Conservation (phyloP, 495 filamentous ascomycete genomes). For the Neurospora discreta region DNA sequence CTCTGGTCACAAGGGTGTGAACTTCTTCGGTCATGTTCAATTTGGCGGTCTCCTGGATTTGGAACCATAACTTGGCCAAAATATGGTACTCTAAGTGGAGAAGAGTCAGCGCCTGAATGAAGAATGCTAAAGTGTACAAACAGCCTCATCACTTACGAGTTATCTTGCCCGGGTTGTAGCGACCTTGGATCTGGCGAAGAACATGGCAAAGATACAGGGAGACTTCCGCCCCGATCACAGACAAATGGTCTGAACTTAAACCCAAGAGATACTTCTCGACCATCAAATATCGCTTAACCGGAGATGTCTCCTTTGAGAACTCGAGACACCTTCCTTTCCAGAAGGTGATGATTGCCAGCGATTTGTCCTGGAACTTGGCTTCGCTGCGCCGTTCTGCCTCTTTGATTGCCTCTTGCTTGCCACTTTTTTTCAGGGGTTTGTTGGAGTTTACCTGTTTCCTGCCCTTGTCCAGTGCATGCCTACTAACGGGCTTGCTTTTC, state of each 20-base stretch:
- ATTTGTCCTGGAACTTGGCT: constrained; percentile 12
- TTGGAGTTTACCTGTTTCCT: constrained; percentile 16
- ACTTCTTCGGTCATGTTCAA: constrained; percentile 5
- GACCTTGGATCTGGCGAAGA: constrained; percentile 18
- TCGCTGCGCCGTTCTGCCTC: constrained; percentile 13
- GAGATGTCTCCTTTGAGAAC: constrained; percentile 22
- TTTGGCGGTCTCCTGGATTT: neutral
- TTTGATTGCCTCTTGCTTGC: constrained; percentile 16
- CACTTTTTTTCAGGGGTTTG: constrained; percentile 12
- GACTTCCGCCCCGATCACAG: constrained; percentile 30
- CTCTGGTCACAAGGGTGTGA: neutral
- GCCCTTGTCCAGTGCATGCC: constrained; percentile 11
- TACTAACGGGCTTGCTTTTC: constrained; percentile 10
- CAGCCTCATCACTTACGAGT: neutral
- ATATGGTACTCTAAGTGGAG: neutral
- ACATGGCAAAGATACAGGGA: constrained; percentile 35
- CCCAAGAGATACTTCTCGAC: constrained; percentile 31
- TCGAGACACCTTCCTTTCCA: constrained; percentile 14
- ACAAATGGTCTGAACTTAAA: constrained; percentile 18
- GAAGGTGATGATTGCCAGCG: constrained; percentile 3
- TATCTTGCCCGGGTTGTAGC: neutral
- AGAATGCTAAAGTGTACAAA: neutral
- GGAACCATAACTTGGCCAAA: constrained; percentile 9
- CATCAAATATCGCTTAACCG: constrained; percentile 29
- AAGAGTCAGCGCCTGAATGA: neutral